These are phyloP conservation scores for Trichoderma simmonsii DNA, from an alignment of 2,329 filamentous ascomycete species.

Conservation along the genomic window DNA sequence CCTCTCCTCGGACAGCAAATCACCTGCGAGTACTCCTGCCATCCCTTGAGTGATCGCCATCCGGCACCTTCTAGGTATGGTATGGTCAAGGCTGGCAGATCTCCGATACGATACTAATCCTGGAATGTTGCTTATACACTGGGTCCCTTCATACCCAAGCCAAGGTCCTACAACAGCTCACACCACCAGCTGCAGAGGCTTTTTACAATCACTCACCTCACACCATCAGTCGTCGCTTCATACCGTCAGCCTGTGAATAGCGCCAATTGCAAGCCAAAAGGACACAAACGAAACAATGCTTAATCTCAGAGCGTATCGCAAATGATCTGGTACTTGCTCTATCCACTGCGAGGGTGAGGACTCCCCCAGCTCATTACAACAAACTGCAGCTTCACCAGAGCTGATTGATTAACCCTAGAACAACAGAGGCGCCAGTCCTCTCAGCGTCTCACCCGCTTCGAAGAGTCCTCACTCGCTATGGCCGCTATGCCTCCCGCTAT, in stretches of 20 bases:
- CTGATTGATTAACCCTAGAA: conserved; percentile 45
- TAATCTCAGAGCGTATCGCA: not conserved
- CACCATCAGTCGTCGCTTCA: not conserved
- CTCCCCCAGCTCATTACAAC: not conserved
- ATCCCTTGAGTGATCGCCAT: not conserved
- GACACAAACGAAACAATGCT: not conserved
- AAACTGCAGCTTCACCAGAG: not conserved
- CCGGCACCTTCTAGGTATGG: not conserved
- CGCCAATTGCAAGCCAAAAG: not conserved
- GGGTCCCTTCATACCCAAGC: not conserved
- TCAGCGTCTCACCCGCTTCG: conserved; percentile 63
- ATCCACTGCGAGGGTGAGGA: conserved; percentile 70
- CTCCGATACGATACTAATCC: not conserved
- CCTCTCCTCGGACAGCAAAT: not conserved
- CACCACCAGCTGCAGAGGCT: not conserved
- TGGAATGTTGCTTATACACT: not conserved
- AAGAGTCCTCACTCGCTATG: conserved; percentile 63
- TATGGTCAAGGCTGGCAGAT: not conserved
- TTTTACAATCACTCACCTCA: not conserved
- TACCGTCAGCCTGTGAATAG: not conserved
- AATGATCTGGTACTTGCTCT: conserved; percentile 77
- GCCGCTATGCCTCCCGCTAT: conserved; percentile 67
- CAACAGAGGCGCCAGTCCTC: conserved; percentile 68
- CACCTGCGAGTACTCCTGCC: not conserved
- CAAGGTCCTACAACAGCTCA: not conserved